These are phyloP conservation scores for Suhomyces wounanorum DNA, from an alignment of 1,139 yeast species.

Conservation along the genomic window DNA sequence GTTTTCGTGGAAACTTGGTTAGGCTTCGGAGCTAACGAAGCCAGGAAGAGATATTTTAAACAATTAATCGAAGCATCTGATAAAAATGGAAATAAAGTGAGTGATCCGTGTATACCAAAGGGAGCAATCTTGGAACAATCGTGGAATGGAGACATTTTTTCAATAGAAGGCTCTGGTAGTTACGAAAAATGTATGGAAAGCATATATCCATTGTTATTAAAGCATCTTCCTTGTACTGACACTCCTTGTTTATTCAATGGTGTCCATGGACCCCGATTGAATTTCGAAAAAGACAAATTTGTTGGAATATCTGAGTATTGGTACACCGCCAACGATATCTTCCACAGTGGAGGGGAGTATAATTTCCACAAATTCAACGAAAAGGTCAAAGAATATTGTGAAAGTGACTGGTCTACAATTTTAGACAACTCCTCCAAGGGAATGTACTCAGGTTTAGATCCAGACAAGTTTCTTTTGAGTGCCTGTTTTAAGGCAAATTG, in stretches of 20 bases:
- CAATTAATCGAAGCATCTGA: conserved; percentile 43
- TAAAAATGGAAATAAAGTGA: conserved; percentile 26
- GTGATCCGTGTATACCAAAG: conserved; percentile 73
- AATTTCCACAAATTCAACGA: conserved; percentile 61
- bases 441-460: conserved; percentile 49
- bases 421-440: conserved; percentile 53
- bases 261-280: conserved; percentile 73
- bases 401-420: conserved; percentile 60
- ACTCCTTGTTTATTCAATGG: conserved; percentile 81
- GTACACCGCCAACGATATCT: conserved; percentile 83
- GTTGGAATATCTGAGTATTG: conserved; percentile 83
- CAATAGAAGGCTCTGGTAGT: conserved; percentile 64
- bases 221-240: conserved; percentile 71
- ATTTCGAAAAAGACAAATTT: conserved; percentile 69
- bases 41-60: conserved; percentile 62
- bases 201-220: conserved; percentile 69
- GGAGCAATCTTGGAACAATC: conserved; percentile 49
- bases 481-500: conserved; percentile 84
- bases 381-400: conserved; percentile 65
- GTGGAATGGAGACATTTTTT: conserved; percentile 47
- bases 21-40: conserved; percentile 84
- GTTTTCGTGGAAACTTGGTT: conserved; percentile 82
- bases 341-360: conserved; percentile 76
- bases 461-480: conserved; percentile 51
- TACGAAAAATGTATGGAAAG: conserved; percentile 66